Base-by-base conservation (phyloP, 1,284 basidiomycete genomes). In the Waitea zeae region DNA sequence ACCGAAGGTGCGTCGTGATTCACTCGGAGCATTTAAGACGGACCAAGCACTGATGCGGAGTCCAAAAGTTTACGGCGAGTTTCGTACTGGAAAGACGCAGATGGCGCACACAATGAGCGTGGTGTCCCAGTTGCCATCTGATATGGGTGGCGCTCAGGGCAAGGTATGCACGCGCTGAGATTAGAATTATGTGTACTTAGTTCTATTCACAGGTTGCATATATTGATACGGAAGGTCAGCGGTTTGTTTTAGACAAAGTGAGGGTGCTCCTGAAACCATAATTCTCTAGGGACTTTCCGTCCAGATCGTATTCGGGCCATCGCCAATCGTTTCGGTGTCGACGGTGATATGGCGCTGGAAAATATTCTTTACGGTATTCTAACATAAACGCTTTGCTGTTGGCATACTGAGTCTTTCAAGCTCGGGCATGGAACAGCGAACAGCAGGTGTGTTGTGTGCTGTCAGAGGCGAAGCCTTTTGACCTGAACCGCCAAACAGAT, bases 241-340 rank as follows among this genome's bases (percentile, higher is more conserved):
- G n/a, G n/a, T n/a, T n/a, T n/a, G n/a, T n/a, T n/a, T n/a, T n/a
- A n/a, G n/a, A n/a, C n/a, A n/a, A n/a, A n/a, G n/a, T n/a, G n/a
- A n/a, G n/a, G n/a, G n/a, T n/a, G n/a, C n/a, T n/a, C n/a, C n/a
- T n/a, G n/a, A n/a, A n/a, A n/a, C n/a, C n/a, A n/a, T n/a, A n/a
- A n/a, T n/a, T n/a, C n/a, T n/a, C n/a, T n/a, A 74, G 86, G 89
- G 4, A 93, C 90, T 1, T 95, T 95, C 58, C 76, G 89, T 33
- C 88, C 89, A 4, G 89, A 95, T 48, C 74, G 89, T 40, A 83
- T 95, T 42, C 68, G 70, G 32, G 70, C 84, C 14, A 86, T 96
- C 39, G 88, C 90, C 13, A 86, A 92, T 35, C 70, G 87, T 19
- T 92, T 90, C 47, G 86, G 86, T 9, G 84, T 95, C 12, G 82